Evolutionary conservation across 1,139 yeast species (phyloP), one percentile per base, ranked within the genome.

Genomic region (Casaregolazyma lundiana): DNA sequence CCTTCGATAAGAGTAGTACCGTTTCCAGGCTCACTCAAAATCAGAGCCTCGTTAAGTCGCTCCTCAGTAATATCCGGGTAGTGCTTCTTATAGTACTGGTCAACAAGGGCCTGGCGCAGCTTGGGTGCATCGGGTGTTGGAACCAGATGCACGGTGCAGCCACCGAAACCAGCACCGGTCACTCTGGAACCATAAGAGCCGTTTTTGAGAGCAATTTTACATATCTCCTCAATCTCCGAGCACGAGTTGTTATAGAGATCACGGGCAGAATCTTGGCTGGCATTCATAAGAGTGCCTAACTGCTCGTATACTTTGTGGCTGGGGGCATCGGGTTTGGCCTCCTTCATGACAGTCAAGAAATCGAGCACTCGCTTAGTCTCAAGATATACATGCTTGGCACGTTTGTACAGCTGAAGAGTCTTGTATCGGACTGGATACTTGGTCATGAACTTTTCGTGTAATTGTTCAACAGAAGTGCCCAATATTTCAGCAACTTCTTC

Each of bases 81-180:
- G 45, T 69, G 65, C 45, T 62, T 64, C 50, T 69, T 66, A 63
- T 80, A 83, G 60, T 77, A 80, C 47, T 78, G 65, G 18, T 68
- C 66, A 26, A 62, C 66, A 38, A 82, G 68, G 0, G 83, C 81
- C 4, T 62, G 52, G 41, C 68, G 69, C 45, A 83, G 74, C 1
- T 53, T 50, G 0, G 66, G 70, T 13, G 78, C 70, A 51, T 71
- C 72, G 45, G 72, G 73, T 7, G 69, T 62, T 2, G 77, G 70
- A 15, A 83, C 80, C 48, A 83, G 66, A 60, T 81, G 86, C 19
- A 83, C 85, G 2, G 83, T 72, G 30, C 84, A 80, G 7, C 90
- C 90, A 38, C 90, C 90, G 75, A 81, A 83, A 7, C 89, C 90
- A n/a, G 90, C 89, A 36, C 90, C 90, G 6, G 90, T 83, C 34